Evolutionary conservation across 2,329 filamentous ascomycete species (phyloP), one percentile per base, ranked within the genome.

Genomic region (Cladophialophora psammophila): DNA sequence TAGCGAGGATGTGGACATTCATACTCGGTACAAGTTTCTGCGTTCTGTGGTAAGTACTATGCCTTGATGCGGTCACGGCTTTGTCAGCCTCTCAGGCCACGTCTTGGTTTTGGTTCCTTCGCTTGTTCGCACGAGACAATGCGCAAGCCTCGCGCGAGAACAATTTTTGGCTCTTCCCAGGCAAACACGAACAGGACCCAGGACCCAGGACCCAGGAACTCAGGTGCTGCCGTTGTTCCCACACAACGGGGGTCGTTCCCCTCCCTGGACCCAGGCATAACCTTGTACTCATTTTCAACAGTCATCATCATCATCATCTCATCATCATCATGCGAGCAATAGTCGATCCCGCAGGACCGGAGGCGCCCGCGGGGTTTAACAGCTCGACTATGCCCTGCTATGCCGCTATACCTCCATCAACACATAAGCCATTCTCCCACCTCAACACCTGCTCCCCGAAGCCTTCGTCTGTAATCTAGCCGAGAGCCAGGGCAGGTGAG

Each of bases 321-420:
- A n/a, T n/a, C 36, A 40, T 40, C 40, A 40, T 40, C 40, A 42
- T 42, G 40, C 40, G 40, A 42, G 40, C 13, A 1, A n/a, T n/a
- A 13, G n/a, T 42, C 40, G 40, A 42, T 42, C 40, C 40, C 40
- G 40, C 40, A 42, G 40, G 40, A n/a, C 40, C 40, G 40, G 40
- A 42, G 15, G 40, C 7, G 40, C 18, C 40, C 40, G 40, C 40
- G 40, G 40, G 40, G 1, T 18, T 42, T 42, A n/a, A 42, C 40
- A 5, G 40, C 40, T n/a, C 40, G 15, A 26, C 38, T 40, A n/a
- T 15, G 38, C 26, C 26, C 26, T 26, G 26, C 26, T 26, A 26
- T 26, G 26, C 26, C 26, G 26, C 26, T 26, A 26, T 3, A 3
- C 2, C 26, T 2, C 26, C 26, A 26, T 2, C 3, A 26, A 26